Conservation (phyloP, 1,284 basidiomycete genomes). For the Cystobasidium slooffiae region DNA sequence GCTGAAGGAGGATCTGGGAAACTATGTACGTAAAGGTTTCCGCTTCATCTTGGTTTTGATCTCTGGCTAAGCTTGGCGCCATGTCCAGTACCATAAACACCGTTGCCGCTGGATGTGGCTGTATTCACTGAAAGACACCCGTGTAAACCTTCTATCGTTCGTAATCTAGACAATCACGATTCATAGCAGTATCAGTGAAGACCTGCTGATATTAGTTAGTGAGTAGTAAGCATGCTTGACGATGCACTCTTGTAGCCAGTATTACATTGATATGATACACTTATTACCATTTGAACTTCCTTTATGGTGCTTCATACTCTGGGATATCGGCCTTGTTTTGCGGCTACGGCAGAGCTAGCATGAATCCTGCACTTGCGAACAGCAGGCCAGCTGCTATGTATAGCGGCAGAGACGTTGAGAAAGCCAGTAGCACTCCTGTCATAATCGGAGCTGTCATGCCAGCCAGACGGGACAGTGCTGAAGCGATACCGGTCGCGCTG, state of each 20-base stretch:
- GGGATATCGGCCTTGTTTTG: not conserved
- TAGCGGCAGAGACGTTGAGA: slow-evolving; percentile 75
- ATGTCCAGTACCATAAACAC: slow-evolving; percentile 31
- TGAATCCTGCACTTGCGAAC: slow-evolving; percentile 64
- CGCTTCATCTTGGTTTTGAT: not conserved
- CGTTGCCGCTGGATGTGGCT: slow-evolving; percentile 43
- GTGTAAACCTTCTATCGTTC: slow-evolving; percentile 30
- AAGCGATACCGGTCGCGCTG: slow-evolving; percentile 88
- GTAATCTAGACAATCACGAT: not conserved
- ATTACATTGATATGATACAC: not conserved
- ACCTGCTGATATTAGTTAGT: not conserved
- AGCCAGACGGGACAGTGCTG: slow-evolving; percentile 84
- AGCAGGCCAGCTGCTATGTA: slow-evolving; percentile 76
- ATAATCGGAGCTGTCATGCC: slow-evolving; percentile 88
- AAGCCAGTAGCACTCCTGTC: slow-evolving; percentile 76
- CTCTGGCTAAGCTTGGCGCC: not conserved
- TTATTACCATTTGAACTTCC: not conserved
- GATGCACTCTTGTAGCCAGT: not conserved
- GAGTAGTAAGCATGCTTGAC: too few species aligned
- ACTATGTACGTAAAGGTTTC: slow-evolving; percentile 13
- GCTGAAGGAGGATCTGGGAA: slow-evolving; percentile 27
- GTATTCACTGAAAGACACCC: slow-evolving; percentile 38
- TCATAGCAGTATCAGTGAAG: not conserved
- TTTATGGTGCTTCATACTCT: not conserved
- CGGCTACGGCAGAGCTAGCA: slow-evolving; percentile 30